phyloP scores from a whole-genome alignment of 495 filamentous ascomycete genomes.

The Tuber brumale region DNA sequence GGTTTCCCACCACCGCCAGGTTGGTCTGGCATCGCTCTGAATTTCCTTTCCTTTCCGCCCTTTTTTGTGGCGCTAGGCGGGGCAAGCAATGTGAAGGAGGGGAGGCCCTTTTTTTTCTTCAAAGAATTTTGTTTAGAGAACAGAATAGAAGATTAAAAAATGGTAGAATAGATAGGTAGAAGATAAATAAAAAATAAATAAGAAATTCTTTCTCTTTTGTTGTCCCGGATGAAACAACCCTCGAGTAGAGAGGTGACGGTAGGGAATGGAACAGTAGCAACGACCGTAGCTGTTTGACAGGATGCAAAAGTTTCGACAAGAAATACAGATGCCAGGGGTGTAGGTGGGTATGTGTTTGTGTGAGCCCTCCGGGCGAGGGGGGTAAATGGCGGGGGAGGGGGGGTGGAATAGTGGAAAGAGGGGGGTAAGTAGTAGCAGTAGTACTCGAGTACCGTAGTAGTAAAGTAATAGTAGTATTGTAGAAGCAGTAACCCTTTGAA shows the following conservation, averaged over 20 bases:
- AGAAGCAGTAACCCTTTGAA: not conserved
- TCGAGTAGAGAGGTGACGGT: not conserved
- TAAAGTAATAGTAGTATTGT: not conserved
- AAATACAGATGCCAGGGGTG: not conserved
- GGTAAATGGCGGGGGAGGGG: not conserved
- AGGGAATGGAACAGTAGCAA: not conserved
- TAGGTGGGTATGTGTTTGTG: not conserved
- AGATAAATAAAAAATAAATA: not conserved
- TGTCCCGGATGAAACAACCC: not conserved
- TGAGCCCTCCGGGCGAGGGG: not conserved
- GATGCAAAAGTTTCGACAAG: not conserved
- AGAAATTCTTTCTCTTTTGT: not conserved
- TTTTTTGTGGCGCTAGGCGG: slow-evolving; percentile 18
- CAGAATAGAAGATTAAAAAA: not conserved
- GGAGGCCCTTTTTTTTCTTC: not conserved
- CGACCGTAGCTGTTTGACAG: not conserved
- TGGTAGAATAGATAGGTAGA: not conserved
- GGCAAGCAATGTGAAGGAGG: slow-evolving; percentile 16
- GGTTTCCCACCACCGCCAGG: slow-evolving; percentile 28
- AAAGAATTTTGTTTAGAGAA: not conserved
- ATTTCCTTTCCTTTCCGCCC: not conserved
- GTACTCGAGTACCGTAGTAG: not conserved
- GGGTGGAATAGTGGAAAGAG: not conserved
- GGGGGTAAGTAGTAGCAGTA: not conserved
- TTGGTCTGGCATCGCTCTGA: slow-evolving; percentile 32